These are phyloP conservation scores for Westerdykella aurantiaca DNA, from an alignment of 2,329 filamentous ascomycete genomes.

Conservation along the genomic window DNA sequence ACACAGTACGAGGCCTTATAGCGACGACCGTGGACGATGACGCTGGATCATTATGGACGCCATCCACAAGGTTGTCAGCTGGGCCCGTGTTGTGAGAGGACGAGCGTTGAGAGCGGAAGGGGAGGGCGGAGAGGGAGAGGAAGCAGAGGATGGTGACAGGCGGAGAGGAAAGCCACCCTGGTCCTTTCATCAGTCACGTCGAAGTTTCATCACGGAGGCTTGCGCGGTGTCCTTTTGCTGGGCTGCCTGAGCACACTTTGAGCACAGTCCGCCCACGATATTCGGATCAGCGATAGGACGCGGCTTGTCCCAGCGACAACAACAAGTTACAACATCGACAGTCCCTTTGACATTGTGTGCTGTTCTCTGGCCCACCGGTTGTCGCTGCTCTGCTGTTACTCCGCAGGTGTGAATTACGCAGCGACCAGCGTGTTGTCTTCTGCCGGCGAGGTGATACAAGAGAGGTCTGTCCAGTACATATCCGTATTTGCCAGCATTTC, in stretches of 20 bases:
- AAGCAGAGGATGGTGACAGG: not conserved
- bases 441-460: not conserved
- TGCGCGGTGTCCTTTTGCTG: constrained; percentile 3
- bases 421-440: not conserved
- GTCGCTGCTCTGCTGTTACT: no score
- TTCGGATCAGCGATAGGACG: constrained; percentile 2
- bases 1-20: no score
- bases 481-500: not conserved
- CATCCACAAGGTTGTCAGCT: no score
- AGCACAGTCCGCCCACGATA: not conserved
- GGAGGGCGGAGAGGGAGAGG: no score
- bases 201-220: constrained; percentile 10
- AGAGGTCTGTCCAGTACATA: not conserved
- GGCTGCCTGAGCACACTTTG: not conserved
- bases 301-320: not conserved
- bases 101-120: no score
- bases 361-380: not conserved
- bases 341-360: not conserved
- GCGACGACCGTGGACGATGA: no score
- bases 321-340: not conserved
- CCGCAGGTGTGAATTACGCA: not conserved
- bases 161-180: not conserved
- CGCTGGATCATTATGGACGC: no score
- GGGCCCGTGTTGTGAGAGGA: no score
- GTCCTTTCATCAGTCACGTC: constrained; percentile 3